phyloP scores from a whole-genome alignment of 148 eudicot species.

The Beta vulgaris region DNA sequence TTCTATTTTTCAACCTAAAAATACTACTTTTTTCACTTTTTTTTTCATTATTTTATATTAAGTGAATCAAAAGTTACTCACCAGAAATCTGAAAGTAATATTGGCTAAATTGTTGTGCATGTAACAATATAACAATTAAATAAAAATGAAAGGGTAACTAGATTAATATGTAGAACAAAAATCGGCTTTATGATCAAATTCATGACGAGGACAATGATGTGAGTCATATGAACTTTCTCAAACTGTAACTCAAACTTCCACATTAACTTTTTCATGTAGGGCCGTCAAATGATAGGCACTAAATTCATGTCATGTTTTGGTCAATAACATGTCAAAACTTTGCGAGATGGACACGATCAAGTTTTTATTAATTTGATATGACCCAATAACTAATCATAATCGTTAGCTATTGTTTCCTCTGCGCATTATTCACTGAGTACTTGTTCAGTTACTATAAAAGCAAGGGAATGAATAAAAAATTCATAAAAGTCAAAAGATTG shows the following conservation, averaged over 20 bases:
- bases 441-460: no score
- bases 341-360: slow-evolving; percentile 20
- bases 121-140: no score
- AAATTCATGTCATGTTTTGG: neutral
- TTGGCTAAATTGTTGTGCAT: no score
- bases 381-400: neutral
- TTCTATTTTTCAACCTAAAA: no score
- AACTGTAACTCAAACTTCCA: neutral
- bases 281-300: slow-evolving; percentile 14
- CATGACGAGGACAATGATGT: slow-evolving; percentile 3
- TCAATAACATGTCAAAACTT: slow-evolving; percentile 19
- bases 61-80: no score
- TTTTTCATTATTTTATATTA: no score
- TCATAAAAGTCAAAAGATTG: no score
- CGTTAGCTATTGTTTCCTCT: slow-evolving; percentile 11
- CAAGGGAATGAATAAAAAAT: no score
- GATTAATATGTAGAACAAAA: no score
- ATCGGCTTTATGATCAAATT: neutral
- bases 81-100: no score
- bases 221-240: neutral
- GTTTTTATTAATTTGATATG: slow-evolving; percentile 9
- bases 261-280: neutral
- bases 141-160: no score
- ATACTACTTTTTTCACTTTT: no score
- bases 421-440: slow-evolving; percentile 2